phyloP scores from a whole-genome alignment of 2,329 filamentous ascomycete species.

The Trichoderma cornu-damae region DNA sequence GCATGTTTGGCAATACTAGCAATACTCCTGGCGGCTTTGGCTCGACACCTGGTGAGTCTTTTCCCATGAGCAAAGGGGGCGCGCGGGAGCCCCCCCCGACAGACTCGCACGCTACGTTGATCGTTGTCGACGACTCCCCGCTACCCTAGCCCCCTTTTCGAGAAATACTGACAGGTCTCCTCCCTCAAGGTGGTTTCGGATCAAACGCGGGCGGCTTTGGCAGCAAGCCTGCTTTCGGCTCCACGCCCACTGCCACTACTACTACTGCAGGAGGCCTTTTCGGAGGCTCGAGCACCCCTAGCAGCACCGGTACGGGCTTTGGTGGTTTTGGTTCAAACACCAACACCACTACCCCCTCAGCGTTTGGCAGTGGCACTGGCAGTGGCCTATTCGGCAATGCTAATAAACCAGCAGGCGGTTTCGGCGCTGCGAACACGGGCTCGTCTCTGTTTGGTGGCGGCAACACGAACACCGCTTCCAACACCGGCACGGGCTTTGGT shows the following conservation, averaged over 20 bases:
- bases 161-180: conserved; percentile 17
- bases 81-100: conserved; percentile 17
- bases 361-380: conserved; percentile 38
- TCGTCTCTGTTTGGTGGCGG: conserved; percentile 45
- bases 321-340: conserved; percentile 40
- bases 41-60: conserved; percentile 31
- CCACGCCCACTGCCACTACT: conserved; percentile 34
- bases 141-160: too few species aligned
- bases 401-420: conserved; percentile 42
- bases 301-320: conserved; percentile 34
- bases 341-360: conserved; percentile 29
- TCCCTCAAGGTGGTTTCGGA: conserved; percentile 38
- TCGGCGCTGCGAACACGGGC: conserved; percentile 42
- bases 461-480: conserved; percentile 28
- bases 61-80: not conserved
- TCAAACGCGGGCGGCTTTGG: conserved; percentile 37
- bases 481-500: conserved; percentile 32
- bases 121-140: not conserved
- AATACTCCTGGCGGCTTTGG: conserved; percentile 35
- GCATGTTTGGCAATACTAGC: conserved; percentile 43
- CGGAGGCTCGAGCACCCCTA: conserved; percentile 38
- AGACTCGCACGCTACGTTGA: conserved; percentile 19
- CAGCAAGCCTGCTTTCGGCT: conserved; percentile 50
- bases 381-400: conserved; percentile 50
- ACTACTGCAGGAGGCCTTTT: conserved; percentile 43